Base-by-base conservation (phyloP, 345 rosid species). In the Salix exigua region DNA sequence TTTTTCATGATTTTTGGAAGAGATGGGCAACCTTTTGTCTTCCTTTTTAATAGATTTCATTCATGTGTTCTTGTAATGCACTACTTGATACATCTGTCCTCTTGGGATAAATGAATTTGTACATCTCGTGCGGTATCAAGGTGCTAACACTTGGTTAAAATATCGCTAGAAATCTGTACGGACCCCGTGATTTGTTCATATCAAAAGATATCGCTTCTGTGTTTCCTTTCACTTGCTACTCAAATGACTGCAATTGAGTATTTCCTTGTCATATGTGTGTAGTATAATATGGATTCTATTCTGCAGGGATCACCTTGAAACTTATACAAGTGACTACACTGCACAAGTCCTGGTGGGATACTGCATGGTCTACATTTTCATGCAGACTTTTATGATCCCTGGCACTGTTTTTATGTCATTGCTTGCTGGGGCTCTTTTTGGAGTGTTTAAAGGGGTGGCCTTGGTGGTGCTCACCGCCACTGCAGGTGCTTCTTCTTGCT, bases 351-450 rank as follows among this genome's bases (percentile, higher is more conserved):
- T 92, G 81, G 87, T 91, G 30, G 97, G 97, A 9, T 95, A 95
- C 84, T 88, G 91, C 74, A 55, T 87, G 42, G 92, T 95, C 42
- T 93, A 91, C 70, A 89, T 95, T 30, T 93, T 89, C 84, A 93
- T 95, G 97, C 97, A 95, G 79, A 95, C 99, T 28, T 95, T 93
- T 81, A 91, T 95, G 97, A 91, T 95, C 67, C 99, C 96, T 0
- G 96, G 97, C 80, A 93, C 96, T 21, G 90, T 93, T 78, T 95
- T 95, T 79, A 93, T 95, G 97, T 89, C 97, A 13, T 84, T 95
- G 80, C 97, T 95, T 79, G 99, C 99, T 66, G 99, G 97, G 78
- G 87, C 97, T 44, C 90, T 95, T 66, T 95, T 95, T 79, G 99
- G 97, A 40, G 94, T 88, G 40, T 77, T 86, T 71, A 90, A 87